phyloP scores from a whole-genome alignment of 2,329 filamentous ascomycete species.

The Sporothrix dimorphospora region DNA sequence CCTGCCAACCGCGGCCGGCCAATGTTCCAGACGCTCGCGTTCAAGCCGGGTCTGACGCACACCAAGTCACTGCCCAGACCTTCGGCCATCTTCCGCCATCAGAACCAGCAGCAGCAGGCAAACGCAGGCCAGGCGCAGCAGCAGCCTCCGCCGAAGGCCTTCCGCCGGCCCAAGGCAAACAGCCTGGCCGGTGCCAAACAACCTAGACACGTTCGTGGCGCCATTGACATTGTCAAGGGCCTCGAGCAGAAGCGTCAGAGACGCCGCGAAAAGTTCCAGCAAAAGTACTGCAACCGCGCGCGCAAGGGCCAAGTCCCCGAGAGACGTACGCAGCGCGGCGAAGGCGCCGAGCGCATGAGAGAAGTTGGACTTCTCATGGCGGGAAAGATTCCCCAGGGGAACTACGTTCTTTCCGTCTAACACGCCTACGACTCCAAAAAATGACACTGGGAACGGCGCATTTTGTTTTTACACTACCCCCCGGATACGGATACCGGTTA shows the following conservation, averaged over 20 bases:
- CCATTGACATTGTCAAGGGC: constrained; percentile 96
- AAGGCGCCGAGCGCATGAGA: constrained; percentile 90
- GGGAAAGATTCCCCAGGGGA: constrained; percentile 73
- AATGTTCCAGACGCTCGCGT: constrained; percentile 50
- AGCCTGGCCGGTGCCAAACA: constrained; percentile 38
- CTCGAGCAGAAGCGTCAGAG: constrained; percentile 92
- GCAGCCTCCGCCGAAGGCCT: constrained; percentile 38
- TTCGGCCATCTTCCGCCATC: constrained; percentile 67
- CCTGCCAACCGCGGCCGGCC: constrained; percentile 43
- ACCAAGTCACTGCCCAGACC: constrained; percentile 87
- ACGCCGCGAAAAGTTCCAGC: constrained; percentile 87
- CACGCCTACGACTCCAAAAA: constrained; percentile 15
- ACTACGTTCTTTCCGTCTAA: constrained; percentile 77
- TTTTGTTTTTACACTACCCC: constrained; percentile 18
- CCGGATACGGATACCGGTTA: background rate
- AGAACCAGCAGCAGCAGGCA: constrained; percentile 35
- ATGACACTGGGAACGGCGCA: constrained; percentile 23
- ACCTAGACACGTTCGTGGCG: constrained; percentile 78
- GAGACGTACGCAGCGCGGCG: constrained; percentile 75
- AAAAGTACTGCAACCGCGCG: constrained; percentile 84
- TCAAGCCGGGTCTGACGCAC: constrained; percentile 69
- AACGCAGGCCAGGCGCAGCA: background rate
- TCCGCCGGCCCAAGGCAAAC: constrained; percentile 39
- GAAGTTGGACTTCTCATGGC: constrained; percentile 88
- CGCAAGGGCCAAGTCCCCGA: constrained; percentile 66